phyloP scores from a whole-genome alignment of 2,329 filamentous ascomycete genomes.

The Seiridium cupressi region DNA sequence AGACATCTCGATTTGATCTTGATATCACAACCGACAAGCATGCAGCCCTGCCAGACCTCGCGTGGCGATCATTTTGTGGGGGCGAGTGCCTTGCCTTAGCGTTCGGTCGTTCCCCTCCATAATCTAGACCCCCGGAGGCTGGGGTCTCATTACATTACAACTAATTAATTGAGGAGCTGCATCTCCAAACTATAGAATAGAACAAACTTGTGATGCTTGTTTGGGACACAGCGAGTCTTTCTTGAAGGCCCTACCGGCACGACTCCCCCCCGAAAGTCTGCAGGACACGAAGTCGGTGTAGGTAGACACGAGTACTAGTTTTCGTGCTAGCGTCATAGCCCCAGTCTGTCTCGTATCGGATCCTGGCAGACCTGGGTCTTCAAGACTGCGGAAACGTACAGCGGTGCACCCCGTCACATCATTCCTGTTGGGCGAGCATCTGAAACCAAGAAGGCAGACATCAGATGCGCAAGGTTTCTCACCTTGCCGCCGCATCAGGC shows the following conservation, averaged over 20 bases:
- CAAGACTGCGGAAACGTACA: not conserved
- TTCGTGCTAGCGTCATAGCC: constrained; percentile 5
- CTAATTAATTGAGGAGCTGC: too few relatives aligned
- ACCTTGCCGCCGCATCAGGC: too few relatives aligned
- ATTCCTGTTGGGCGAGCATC: not conserved
- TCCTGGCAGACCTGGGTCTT: not conserved
- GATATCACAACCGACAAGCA: not conserved
- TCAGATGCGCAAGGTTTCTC: too few relatives aligned
- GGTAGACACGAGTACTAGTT: not conserved
- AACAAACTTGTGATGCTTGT: too few relatives aligned
- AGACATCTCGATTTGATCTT: too few relatives aligned
- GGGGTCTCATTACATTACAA: not conserved
- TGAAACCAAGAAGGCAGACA: not conserved
- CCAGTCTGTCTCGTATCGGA: constrained; percentile 1
- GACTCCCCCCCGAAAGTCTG: too few relatives aligned
- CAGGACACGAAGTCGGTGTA: too few relatives aligned
- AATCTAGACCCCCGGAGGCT: not conserved
- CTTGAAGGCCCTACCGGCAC: too few relatives aligned
- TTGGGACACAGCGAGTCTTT: too few relatives aligned
- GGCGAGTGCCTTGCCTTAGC: not conserved
- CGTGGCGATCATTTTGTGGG: not conserved
- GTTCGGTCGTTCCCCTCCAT: not conserved
- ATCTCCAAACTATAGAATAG: too few relatives aligned
- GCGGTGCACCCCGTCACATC: not conserved
- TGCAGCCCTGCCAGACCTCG: not conserved